Evolutionary conservation across 2,329 filamentous ascomycete genomes (phyloP).

Genomic region (Phyllosticta capitalensis): DNA sequence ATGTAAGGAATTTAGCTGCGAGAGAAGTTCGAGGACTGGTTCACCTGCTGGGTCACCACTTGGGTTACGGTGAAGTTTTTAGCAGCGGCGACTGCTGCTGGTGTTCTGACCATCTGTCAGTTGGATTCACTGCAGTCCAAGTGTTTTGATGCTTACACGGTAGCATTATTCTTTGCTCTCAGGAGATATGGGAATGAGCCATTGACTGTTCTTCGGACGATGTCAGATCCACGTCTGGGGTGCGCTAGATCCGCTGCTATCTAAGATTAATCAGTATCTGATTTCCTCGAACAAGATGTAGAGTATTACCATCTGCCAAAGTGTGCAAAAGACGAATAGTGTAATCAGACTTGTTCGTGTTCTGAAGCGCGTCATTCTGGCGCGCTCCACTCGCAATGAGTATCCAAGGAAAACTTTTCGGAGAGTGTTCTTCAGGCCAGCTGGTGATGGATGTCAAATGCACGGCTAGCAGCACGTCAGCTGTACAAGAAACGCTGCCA

Average conservation of each 20-base stretch:
- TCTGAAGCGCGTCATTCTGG: neutral
- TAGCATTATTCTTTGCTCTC: constrained; percentile 7
- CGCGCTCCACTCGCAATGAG: neutral
- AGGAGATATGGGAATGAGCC: constrained; percentile 3
- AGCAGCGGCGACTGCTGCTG: neutral
- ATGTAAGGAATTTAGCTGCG: neutral
- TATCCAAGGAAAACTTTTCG: neutral
- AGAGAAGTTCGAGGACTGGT: neutral
- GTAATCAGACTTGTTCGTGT: neutral
- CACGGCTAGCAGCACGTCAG: neutral
- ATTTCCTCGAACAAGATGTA: neutral
- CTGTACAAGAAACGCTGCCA: neutral
- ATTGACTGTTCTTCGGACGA: neutral
- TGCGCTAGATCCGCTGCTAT: neutral
- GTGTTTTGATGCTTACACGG: constrained; percentile 2
- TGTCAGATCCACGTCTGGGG: neutral
- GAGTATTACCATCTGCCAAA: neutral
- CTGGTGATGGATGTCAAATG: neutral
- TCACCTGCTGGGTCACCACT: neutral
- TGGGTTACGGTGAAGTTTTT: constrained; percentile 3
- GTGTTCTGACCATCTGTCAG: neutral
- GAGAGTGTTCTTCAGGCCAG: neutral
- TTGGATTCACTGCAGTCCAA: no score
- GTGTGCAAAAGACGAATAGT: neutral
- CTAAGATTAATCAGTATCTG: constrained; percentile 4